A percentile compares a stretch with the other conserved stretches of the same genome.
Evolutionary conservation across 2,329 filamentous ascomycete genomes (phyloP).

Genomic region (Hymenoscyphus scutula): DNA sequence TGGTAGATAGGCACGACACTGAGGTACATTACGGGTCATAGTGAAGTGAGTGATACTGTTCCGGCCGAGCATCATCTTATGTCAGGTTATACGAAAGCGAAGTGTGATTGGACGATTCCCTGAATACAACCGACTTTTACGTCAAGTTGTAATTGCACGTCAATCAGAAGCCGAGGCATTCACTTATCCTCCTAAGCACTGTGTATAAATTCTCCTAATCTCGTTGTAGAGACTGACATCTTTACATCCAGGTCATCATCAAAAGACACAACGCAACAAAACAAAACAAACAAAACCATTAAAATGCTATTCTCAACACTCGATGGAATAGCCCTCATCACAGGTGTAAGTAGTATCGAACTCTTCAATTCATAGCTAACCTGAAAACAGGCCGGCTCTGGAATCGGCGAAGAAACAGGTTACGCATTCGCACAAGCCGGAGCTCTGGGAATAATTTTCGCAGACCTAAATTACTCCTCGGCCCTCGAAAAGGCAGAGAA

Average conservation of each 20-base stretch:
- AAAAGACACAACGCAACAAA: background rate
- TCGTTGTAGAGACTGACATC: background rate
- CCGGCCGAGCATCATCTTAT: too few relatives aligned
- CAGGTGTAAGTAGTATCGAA: background rate
- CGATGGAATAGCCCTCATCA: conserved; percentile 8
- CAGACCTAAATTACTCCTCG: conserved; percentile 27
- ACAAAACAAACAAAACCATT: too few relatives aligned
- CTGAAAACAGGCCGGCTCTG: conserved; percentile 1
- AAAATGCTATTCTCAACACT: background rate
- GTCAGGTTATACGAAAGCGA: too few relatives aligned
- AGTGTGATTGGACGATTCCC: too few relatives aligned
- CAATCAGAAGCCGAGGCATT: too few relatives aligned
- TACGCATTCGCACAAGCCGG: conserved; percentile 8
- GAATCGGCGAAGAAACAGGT: conserved; percentile 6
- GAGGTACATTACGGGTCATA: too few relatives aligned
- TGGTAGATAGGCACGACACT: too few relatives aligned
- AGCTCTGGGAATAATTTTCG: conserved; percentile 26
- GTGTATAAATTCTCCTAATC: too few relatives aligned
- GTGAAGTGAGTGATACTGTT: too few relatives aligned
- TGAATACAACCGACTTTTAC: too few relatives aligned
- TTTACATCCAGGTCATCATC: background rate
- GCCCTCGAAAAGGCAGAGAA: conserved; percentile 28
- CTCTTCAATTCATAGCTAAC: background rate
- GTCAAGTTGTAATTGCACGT: too few relatives aligned
- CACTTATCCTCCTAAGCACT: too few relatives aligned